These are phyloP conservation scores for Beta macrorhiza DNA, from an alignment of 179 eudicot genomes.

Conservation along the genomic window DNA sequence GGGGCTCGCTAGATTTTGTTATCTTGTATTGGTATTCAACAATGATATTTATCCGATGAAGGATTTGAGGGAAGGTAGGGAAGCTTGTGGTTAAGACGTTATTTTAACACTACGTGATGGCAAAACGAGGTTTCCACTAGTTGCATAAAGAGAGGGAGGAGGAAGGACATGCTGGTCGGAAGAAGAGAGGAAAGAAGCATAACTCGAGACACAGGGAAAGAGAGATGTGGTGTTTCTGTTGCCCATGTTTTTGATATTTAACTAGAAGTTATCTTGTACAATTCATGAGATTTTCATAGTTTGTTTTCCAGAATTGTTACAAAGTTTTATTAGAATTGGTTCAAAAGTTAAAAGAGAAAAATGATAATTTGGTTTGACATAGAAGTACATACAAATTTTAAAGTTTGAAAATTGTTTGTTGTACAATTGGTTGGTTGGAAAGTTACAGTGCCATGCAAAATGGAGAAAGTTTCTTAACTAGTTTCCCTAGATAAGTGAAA, in stretches of 20 bases:
- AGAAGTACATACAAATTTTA: no score
- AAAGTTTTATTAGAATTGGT: no score
- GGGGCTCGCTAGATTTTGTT: neutral
- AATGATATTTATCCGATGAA: neutral
- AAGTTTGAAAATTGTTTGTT: no score
- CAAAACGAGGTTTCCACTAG: constrained; percentile 20
- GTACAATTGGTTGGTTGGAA: no score
- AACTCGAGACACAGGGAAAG: neutral
- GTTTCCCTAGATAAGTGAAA: no score
- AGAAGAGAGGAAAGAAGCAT: neutral
- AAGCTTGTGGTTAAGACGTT: neutral
- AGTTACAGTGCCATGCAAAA: no score
- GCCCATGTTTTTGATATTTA: neutral
- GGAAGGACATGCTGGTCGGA: constrained; percentile 1
- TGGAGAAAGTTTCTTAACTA: no score
- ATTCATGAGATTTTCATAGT: no score
- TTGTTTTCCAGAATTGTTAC: no score
- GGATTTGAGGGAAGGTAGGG: constrained; percentile 8
- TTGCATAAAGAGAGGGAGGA: constrained; percentile 11
- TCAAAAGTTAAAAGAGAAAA: no score
- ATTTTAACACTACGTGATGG: neutral
- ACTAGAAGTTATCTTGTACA: no score
- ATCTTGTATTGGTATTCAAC: neutral
- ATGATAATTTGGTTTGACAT: no score
- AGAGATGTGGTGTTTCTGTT: constrained; percentile 12